Evolutionary conservation across 768 basidiomycete genomes (phyloP), one percentile per base, ranked within the genome.

Genomic region (Suillus luteus): DNA sequence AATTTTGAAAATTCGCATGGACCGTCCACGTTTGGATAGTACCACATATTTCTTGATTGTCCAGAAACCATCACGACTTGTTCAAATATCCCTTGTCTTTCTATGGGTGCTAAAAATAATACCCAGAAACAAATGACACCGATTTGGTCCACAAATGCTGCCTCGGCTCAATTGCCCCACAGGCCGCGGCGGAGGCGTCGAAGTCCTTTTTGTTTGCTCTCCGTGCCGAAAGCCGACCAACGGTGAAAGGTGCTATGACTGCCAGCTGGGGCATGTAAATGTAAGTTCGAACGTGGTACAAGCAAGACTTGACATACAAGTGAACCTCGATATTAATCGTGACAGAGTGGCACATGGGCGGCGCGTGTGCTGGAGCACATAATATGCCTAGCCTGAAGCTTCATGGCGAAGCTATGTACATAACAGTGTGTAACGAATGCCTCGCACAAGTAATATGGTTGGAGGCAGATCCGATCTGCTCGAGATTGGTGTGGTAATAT

Each of bases 361-460:
- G 57, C 57, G 38, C 55, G 24, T 41, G 57, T 58, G 57, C 40
- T 19, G 24, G 40, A 43, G 57, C 55, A 57, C 55, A 57, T 58
- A 58, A 58, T 58, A 58, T 58, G 57, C 40, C 40, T 58, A 43
- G 55, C 57, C 57, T 58, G 38, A 19, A 41, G 17, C 24, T 58
- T 58, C 57, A 58, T 41, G 24, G 24, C 17, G 57, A 58, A 58
- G 57, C 40, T 27, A 40, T 58, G 57, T 58, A 58, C 57, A 58
- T 58, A 58, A 41, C 17, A 40, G 57, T 27, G 57, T 19, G 57
- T 40, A 58, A 31, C 40, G 57, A 0, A 41, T 27, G 57, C 57
- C 57, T 58, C 57, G 57, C 57, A 58, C 24, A 58, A 31, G 24
- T 58, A 41, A 58, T 58, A 41, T n/a, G n/a, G 33, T 35, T 54